These are phyloP conservation scores for Vairimorpha ceranae DNA, from an alignment of 371 early-diverging fungal species.

Conservation along the genomic window DNA sequence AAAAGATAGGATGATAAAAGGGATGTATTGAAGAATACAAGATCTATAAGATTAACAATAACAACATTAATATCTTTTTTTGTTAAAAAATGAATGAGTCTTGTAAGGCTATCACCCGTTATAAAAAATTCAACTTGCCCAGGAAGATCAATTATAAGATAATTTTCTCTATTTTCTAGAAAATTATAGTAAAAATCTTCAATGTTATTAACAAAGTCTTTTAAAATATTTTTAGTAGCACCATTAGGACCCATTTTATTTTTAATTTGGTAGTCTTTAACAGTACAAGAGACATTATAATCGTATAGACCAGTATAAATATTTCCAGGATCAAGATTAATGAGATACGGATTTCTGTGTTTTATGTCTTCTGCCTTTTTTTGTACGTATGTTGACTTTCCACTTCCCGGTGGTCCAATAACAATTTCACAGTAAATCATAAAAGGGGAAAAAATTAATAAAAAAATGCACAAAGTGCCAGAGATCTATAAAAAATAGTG, in stretches of 20 bases:
- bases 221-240: conserved; percentile 33
- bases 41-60: conserved; percentile 40
- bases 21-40: conserved; percentile 30
- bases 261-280: conserved; percentile 24
- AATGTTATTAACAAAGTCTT: conserved; percentile 18
- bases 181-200: conserved; percentile 25
- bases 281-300: conserved; percentile 16
- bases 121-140: conserved; percentile 53
- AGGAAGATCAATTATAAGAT: conserved; percentile 48
- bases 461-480: not conserved
- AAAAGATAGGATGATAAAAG: conserved; percentile 44
- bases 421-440: conserved; percentile 51
- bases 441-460: not conserved
- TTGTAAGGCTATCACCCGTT: not conserved
- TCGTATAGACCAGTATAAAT: conserved; percentile 12
- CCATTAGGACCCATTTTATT: conserved; percentile 40
- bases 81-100: conserved; percentile 8
- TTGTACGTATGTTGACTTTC: conserved; percentile 47
- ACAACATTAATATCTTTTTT: conserved; percentile 29
- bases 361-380: conserved; percentile 20
- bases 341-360: conserved; percentile 27
- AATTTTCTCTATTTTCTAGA: conserved; percentile 19
- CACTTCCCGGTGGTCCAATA: conserved; percentile 53
- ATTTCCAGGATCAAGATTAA: conserved; percentile 54
- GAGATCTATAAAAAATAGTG: conserved; percentile 2